Base-by-base conservation (phyloP, 768 basidiomycete species). In the Thelephora ganbajun region DNA sequence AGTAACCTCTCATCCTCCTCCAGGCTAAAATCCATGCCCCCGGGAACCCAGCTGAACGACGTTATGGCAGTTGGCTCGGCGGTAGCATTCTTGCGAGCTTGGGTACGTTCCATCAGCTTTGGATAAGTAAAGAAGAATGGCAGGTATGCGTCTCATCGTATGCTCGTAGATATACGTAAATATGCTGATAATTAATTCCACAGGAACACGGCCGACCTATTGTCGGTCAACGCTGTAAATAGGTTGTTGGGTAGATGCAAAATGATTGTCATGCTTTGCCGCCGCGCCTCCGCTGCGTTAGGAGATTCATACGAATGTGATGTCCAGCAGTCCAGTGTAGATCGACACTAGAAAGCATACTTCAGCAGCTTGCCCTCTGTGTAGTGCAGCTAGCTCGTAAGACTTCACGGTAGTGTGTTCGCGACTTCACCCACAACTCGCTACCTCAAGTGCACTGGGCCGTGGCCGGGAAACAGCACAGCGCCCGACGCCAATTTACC, bases 31-130 rank as follows among this genome's bases (percentile, higher is more conserved):
- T 94, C 35, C 88, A 94, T 56, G 83, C 92, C 0, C 84, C 96
- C 2, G 91, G 92, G 11, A 91, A 91, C 57, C 79, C 87, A 0
- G 73, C 82, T 44, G 96, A 98, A 62, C 76, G 94, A 42, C 77
- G 83, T 48, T 96, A 90, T 61, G 85, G 91, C 12, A 81, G 85
- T 16, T 99, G 96, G 96, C 67, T 99, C 6, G 96, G 96, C 11
- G 96, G 94, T 23, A 91, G 87, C 54, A 94, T 98, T 56, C 70
- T 98, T 43, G 93, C 86, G 1, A 91, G 87, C 58, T 66, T 98
- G 58, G 96, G 96, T 19, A 97, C 93, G 13, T 99, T 98, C 74
- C 96, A 99, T 61, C 94, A 94, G 56, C 69, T 93, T 44, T 93
- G 91, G 91, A 91, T 94, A 58, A 90, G 88, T 63, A 78, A 71